Percentiles rank a stretch among this genome's conserved stretches.
These are phyloP conservation scores for Aspergillus japonicus DNA, from an alignment of 2,329 filamentous ascomycete genomes.

Conservation along the genomic window DNA sequence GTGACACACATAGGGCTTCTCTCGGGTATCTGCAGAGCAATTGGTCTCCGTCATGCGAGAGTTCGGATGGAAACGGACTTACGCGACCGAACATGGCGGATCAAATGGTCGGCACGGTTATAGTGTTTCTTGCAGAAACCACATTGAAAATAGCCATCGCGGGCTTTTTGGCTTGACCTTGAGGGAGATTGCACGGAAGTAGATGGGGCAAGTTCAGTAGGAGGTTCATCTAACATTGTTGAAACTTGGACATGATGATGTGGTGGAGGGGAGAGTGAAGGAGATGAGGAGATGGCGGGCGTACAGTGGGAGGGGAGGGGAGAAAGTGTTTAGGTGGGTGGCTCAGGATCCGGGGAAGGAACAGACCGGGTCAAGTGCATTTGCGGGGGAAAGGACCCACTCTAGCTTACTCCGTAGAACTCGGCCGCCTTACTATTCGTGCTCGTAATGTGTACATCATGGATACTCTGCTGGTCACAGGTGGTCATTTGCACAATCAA, in stretches of 20 bases:
- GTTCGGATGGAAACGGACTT: not conserved
- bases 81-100: constrained; percentile 54
- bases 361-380: not conserved
- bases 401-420: no score
- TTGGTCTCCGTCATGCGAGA: not conserved
- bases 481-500: no score
- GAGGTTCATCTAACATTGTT: constrained; percentile 16
- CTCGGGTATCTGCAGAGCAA: constrained; percentile 23
- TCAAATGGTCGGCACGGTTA: constrained; percentile 54
- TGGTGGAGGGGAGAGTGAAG: not conserved
- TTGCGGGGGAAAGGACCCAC: not conserved
- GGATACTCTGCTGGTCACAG: no score
- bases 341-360: not conserved
- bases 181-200: constrained; percentile 9
- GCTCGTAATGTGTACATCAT: no score
- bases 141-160: constrained; percentile 46
- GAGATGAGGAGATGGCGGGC: not conserved
- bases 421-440: no score
- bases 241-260: not conserved
- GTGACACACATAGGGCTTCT: constrained; percentile 35
- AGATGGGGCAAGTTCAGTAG: not conserved
- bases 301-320: not conserved
- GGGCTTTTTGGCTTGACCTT: constrained; percentile 15
- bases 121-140: constrained; percentile 54
- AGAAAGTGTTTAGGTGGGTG: not conserved